Evolutionary conservation across 2,329 filamentous ascomycete genomes (phyloP).

Genomic region (Xylaria sp.): DNA sequence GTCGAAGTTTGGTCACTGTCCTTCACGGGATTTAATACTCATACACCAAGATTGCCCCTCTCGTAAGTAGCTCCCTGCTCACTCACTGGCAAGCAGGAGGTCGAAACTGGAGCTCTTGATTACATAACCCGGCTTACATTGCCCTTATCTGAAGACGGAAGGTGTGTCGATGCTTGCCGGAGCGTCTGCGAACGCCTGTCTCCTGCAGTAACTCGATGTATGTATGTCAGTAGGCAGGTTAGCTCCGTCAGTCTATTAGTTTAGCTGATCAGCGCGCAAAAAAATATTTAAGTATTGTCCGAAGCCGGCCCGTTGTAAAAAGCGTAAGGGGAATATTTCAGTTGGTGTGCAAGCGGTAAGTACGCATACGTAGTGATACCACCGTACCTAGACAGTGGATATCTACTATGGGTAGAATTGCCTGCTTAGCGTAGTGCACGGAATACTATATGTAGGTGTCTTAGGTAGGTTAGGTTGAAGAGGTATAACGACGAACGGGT

Average conservation of each 20-base stretch:
- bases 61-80: neutral
- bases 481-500: conserved; percentile 10
- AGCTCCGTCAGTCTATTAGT: neutral
- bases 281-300: neutral
- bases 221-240: neutral
- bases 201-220: conserved; percentile 8
- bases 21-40: neutral
- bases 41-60: neutral
- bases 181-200: conserved; percentile 22
- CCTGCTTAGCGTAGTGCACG: too few species aligned
- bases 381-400: neutral
- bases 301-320: conserved; percentile 18
- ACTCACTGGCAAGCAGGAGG: conserved; percentile 5
- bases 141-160: conserved; percentile 14
- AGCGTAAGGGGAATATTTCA: neutral
- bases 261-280: neutral
- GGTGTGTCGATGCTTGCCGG: conserved; percentile 10
- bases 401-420: too few species aligned
- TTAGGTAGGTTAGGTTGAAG: too few species aligned
- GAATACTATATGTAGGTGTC: neutral
- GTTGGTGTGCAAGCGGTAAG: neutral
- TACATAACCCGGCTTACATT: conserved; percentile 21
- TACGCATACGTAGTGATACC: neutral
- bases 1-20: neutral
- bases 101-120: conserved; percentile 32